phyloP scores from a whole-genome alignment of 441 rosid species.

The Adansonia gregorii region DNA sequence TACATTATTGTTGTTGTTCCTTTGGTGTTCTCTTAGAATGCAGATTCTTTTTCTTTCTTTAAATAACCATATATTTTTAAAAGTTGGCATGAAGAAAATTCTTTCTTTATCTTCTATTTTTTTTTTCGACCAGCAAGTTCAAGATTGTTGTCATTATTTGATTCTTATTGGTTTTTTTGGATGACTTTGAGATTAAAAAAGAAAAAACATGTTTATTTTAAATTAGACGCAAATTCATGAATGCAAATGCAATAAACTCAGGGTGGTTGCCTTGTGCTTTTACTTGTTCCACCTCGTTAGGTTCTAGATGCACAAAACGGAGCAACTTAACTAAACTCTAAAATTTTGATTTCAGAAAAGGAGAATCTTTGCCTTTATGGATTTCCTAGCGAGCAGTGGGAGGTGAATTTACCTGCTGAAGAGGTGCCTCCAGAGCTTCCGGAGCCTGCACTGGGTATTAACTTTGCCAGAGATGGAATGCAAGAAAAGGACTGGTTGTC shows the following conservation, averaged over 20 bases:
- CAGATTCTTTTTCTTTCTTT: background rate
- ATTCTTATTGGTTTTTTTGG: background rate
- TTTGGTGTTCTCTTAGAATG: background rate
- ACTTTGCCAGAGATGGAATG: conserved; percentile 74
- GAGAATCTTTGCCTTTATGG: conserved; percentile 72
- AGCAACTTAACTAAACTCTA: background rate
- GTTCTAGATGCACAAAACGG: background rate
- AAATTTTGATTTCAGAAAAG: conserved; percentile 41
- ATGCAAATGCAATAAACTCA: background rate
- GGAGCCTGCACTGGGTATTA: conserved; percentile 71
- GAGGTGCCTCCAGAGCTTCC: conserved; percentile 67
- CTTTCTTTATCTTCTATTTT: background rate
- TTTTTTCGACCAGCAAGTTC: background rate
- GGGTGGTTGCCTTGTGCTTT: background rate
- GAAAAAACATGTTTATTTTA: background rate
- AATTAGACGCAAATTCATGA: background rate
- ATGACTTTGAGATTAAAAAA: background rate
- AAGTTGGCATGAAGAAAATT: background rate
- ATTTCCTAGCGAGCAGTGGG: conserved; percentile 67
- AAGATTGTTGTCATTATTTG: background rate
- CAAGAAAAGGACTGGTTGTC: conserved; percentile 68
- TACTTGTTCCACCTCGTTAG: background rate
- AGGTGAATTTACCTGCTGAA: conserved; percentile 59
- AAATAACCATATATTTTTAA: background rate
- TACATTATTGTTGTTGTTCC: conserved; percentile 7